Percentiles rank a stretch among this genome's conserved stretches.
Evolutionary conservation across 768 basidiomycete species (phyloP).

Genomic region (Lentinula guzmanii): DNA sequence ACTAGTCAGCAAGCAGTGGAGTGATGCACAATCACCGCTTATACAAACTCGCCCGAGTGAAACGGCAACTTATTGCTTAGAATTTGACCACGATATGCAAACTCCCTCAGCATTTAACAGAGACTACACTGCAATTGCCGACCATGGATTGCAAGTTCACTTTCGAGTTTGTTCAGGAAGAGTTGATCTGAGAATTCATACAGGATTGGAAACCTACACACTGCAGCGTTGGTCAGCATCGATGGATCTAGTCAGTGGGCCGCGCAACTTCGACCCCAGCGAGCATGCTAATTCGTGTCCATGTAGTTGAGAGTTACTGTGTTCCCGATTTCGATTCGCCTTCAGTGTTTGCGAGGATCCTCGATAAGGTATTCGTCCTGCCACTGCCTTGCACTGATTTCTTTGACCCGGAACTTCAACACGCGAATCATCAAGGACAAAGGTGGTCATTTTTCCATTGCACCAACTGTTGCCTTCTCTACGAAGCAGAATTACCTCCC

Average conservation of each 20-base stretch:
- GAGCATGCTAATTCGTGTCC: background rate
- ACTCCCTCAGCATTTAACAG: constrained; percentile 29
- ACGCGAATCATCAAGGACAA: constrained; percentile 15
- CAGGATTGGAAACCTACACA: constrained; percentile 81
- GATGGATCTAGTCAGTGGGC: constrained; percentile 66
- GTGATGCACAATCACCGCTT: too few species aligned
- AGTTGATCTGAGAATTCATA: background rate
- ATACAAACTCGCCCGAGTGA: too few species aligned
- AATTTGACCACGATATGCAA: background rate
- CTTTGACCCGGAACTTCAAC: background rate
- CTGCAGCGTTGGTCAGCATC: constrained; percentile 76
- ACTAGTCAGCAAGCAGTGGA: background rate
- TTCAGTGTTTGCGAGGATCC: constrained; percentile 83
- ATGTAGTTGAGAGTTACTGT: constrained; percentile 83
- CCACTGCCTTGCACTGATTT: background rate
- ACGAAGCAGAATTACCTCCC: constrained; percentile 83
- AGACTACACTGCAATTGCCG: constrained; percentile 70
- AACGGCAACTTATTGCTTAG: background rate
- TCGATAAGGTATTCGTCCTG: constrained; percentile 63
- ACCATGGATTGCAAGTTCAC: constrained; percentile 66
- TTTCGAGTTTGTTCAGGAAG: background rate
- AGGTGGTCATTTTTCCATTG: constrained; percentile 91
- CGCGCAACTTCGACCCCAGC: background rate
- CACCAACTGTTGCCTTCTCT: constrained; percentile 60
- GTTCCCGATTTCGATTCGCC: constrained; percentile 93